A percentile compares a stretch with the other conserved stretches of the same genome.
Evolutionary conservation across 2,329 filamentous ascomycete genomes (phyloP).

Genomic region (Xylariales sp.): DNA sequence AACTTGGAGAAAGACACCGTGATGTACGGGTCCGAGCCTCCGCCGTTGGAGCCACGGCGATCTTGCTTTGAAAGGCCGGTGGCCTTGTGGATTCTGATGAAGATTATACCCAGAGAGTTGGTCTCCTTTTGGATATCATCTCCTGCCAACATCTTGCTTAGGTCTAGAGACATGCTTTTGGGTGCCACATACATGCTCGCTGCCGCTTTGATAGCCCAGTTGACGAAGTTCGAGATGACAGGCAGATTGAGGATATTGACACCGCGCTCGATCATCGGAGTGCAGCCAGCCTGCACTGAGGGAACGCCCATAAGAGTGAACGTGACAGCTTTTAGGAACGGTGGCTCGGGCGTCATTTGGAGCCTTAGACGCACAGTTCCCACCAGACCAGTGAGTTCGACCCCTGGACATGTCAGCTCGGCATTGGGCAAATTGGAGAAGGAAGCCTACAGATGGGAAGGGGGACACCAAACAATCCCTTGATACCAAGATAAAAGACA

Average conservation of each 20-base stretch:
- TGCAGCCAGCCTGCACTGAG: slow-evolving; percentile 82
- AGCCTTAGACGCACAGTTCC: slow-evolving; percentile 79
- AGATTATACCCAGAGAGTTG: slow-evolving; percentile 80
- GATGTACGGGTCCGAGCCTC: slow-evolving; percentile 93
- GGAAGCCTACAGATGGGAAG: slow-evolving; percentile 63
- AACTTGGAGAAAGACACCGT: slow-evolving; percentile 95
- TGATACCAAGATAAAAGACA: slow-evolving; percentile 87
- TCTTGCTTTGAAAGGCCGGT: slow-evolving; percentile 89
- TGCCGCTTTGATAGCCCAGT: slow-evolving; percentile 85
- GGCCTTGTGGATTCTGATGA: slow-evolving; percentile 86
- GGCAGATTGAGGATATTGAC: slow-evolving; percentile 90
- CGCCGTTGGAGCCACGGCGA: slow-evolving; percentile 70
- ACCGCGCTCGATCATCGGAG: slow-evolving; percentile 86
- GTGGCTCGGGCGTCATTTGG: slow-evolving; percentile 83
- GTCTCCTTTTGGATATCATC: slow-evolving; percentile 91
- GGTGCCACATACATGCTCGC: slow-evolving; percentile 90
- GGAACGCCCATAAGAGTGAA: slow-evolving; percentile 94
- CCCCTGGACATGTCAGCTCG: slow-evolving; percentile 38
- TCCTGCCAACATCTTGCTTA: slow-evolving; percentile 84
- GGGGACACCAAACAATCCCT: slow-evolving; percentile 83
- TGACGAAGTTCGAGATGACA: slow-evolving; percentile 93
- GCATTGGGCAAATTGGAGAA: slow-evolving; percentile 11
- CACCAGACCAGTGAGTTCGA: slow-evolving; percentile 86
- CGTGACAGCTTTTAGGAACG: slow-evolving; percentile 86
- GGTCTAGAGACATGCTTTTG: slow-evolving; percentile 87